Evolutionary conservation across 139 green algal species (phyloP), one percentile per base, ranked within the genome.

Genomic region (Pseudopediastrum boryanum): DNA sequence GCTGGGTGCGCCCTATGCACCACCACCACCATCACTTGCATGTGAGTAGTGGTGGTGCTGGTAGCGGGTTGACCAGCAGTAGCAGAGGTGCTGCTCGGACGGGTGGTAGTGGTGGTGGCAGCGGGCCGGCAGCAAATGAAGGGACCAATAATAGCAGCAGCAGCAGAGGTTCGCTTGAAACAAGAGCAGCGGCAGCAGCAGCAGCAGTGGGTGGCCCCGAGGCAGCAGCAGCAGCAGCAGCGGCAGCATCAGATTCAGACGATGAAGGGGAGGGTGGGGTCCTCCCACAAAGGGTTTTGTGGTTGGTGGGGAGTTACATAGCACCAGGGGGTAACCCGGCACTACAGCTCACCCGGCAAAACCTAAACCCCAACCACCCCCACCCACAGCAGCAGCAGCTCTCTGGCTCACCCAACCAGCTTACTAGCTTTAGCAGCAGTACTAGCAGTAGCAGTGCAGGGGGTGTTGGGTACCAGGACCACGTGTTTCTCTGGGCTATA

Each of bases 401-500:
- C 41, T 6, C 63, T 23, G 4, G 2, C 13, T 35, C 3, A 6
- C 19, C 33, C 38, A 38, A 27, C 41, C 67, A 65, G 68, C 29
- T 41, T 39, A 23, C n/a, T 25, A 2, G 36, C 19, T 58, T 58
- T 16, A 9, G 61, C 51, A 68, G 2, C 70, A 33, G 42, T 6
- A 9, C 35, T 58, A 39, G 5, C 2, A 67, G 38, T 33, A 67
- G 69, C 69, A 67, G 52, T 56, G 4, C 54, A 64, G 10, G 27
- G 7, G 21, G 59, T 64, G 1, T 36, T 12, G n/a, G n/a, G 23
- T 65, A 68, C 9, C 39, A 58, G 23, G 86, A 89, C 42, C 65
- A 78, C 2, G 69, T 93, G 80, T 85, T 81, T 38, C 67, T 94
- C 44, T 94, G 86, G 86, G 89, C 84, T 2, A 80, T 94, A 21